A percentile compares a stretch with the other conserved stretches of the same genome.
phyloP scores from a whole-genome alignment of 306 rosid species.

The Mucuna pruriens region DNA sequence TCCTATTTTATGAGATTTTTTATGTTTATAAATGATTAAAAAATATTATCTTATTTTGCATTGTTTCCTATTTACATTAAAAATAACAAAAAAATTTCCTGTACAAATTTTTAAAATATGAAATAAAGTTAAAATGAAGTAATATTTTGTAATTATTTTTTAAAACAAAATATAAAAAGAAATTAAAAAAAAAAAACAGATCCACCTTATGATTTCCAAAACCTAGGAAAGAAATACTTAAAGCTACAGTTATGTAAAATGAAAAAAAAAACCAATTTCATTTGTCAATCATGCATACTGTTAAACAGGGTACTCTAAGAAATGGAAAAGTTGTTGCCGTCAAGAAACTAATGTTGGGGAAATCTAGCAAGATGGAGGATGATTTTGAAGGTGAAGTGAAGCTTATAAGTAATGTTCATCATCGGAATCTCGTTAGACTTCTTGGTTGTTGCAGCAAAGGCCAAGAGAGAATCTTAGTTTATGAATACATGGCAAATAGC shows the following conservation, averaged over 20 bases:
- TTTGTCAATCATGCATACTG: background rate
- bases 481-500: constrained; percentile 69
- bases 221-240: no score
- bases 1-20: no score
- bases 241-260: no score
- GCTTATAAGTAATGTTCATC: constrained; percentile 52
- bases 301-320: constrained; percentile 59
- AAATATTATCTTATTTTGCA: background rate
- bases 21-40: background rate
- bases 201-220: no score
- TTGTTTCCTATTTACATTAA: background rate
- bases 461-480: constrained; percentile 65
- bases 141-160: no score
- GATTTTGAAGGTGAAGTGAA: constrained; percentile 69
- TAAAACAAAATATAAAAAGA: no score
- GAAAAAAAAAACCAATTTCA: no score
- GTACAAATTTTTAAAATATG: background rate
- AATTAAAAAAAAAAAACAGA: no score
- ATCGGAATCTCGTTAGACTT: background rate
- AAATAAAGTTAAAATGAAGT: background rate
- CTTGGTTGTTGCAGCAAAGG: constrained; percentile 44
- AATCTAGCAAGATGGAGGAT: constrained; percentile 51
- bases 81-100: background rate
- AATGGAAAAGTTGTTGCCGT: constrained; percentile 73
- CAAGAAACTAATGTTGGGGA: constrained; percentile 55